A percentile compares a stretch with the other conserved stretches of the same genome.
Evolutionary conservation across 805 yeast species (phyloP).

Genomic region (Nakazawaea ernobii): DNA sequence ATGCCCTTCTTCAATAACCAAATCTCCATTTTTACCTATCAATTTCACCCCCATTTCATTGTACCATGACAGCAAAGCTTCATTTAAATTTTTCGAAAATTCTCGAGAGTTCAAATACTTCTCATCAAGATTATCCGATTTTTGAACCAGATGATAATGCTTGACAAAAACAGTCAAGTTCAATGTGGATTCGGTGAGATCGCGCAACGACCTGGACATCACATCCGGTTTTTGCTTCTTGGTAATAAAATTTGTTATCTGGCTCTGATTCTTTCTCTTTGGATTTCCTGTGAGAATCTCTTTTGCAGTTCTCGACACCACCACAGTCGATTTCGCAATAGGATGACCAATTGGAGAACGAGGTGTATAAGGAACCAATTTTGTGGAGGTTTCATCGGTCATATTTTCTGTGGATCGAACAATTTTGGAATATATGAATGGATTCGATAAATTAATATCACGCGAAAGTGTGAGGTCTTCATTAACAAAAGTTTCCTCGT

Average conservation of each 20-base stretch:
- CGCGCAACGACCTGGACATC: not conserved
- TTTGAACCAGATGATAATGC: too few relatives aligned
- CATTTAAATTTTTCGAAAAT: not conserved
- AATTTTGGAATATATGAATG: slow-evolving; percentile 18
- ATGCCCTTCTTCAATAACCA: not conserved
- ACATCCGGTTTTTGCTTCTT: not conserved
- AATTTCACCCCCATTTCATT: not conserved
- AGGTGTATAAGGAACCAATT: too few relatives aligned
- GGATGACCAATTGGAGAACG: too few relatives aligned
- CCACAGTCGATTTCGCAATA: too few relatives aligned
- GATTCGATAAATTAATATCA: slow-evolving; percentile 17
- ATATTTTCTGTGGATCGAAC: not conserved
- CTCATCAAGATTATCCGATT: too few relatives aligned
- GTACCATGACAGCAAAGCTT: not conserved
- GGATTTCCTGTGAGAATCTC: not conserved
- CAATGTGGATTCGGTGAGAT: not conserved
- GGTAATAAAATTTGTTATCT: not conserved
- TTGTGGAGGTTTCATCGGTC: too few relatives aligned
- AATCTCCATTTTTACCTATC: not conserved
- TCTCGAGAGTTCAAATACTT: too few relatives aligned
- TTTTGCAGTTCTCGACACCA: not conserved
- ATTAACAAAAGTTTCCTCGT: not conserved
- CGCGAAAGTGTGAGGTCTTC: slow-evolving; percentile 12
- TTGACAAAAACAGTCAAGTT: not conserved
- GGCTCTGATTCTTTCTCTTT: not conserved